These are phyloP conservation scores for Dendrocalamus sinicus DNA, from an alignment of 176 grass and related monocot genomes.

Conservation along the genomic window DNA sequence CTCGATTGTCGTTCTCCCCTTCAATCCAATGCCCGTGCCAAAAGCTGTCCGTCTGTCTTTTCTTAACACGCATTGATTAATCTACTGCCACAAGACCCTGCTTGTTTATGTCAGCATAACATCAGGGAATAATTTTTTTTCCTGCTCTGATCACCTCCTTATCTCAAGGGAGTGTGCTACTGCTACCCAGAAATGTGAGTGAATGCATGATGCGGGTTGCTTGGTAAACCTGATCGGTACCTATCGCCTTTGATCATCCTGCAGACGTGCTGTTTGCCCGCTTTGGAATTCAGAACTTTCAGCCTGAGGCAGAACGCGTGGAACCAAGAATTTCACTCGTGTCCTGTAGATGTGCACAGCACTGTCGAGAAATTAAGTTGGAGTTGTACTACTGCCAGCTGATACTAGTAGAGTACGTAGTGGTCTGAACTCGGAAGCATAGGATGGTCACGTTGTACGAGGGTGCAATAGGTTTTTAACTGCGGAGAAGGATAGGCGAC, in stretches of 20 bases:
- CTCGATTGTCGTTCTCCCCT: constrained; percentile 26
- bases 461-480: not conserved
- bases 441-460: not conserved
- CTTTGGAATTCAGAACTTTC: not conserved
- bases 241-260: not conserved
- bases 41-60: constrained; percentile 1
- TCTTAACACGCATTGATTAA: constrained; percentile 24
- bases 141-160: constrained; percentile 4
- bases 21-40: constrained; percentile 40
- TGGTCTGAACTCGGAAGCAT: not conserved
- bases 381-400: not conserved
- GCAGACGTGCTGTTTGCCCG: not conserved
- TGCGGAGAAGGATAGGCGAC: not conserved
- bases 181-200: not conserved
- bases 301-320: no score
- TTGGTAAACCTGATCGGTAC: not conserved
- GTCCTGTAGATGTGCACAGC: not conserved
- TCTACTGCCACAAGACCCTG: constrained; percentile 8
- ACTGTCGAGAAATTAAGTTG: not conserved
- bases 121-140: not conserved
- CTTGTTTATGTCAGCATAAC: constrained; percentile 39
- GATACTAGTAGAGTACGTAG: not conserved
- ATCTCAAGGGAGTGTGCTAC: not conserved
- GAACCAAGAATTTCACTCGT: no score
- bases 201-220: not conserved